Evolutionary conservation across 1,284 basidiomycete species (phyloP), one percentile per base, ranked within the genome.

Genomic region (Binderoboletus segoi): DNA sequence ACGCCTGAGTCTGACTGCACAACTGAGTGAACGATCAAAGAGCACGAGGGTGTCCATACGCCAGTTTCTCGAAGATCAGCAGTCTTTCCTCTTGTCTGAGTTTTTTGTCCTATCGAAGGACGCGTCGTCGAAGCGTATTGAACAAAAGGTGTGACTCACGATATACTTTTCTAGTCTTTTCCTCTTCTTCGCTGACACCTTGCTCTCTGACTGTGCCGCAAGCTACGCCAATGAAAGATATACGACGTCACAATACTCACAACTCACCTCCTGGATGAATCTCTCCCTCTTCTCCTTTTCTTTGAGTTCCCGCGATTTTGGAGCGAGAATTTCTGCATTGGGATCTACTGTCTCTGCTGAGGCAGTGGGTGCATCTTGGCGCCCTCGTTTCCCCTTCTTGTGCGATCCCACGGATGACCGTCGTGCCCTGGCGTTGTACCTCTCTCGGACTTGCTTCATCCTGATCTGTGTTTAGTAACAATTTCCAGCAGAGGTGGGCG

Each of bases 111-210:
- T 93, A 62, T 44, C 51, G 23, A 47, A 23, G 32, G 42, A 45
- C 30, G 44, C 10, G 24, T 47, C 47, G 49, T 40, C 15, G 18
- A 35, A 41, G 32, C n/a, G 7, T 16, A 24, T 47, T 24, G 20
- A 47, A 53, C 26, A 45, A 37, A 37, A 48, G 2, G 32, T n/a
- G 21, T 21, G 7, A 69, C 81, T 61, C 54, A 91, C 91, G 62
- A 94, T 92, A 64, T 92, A 94, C 65, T 91, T 92, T 62, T 94
- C 92, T 12, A 94, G 72, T 44, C 88, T 77, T 68, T 86, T 91
- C 76, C 84, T 88, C 76, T 91, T 93, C 75, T 91, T 91, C 58
- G 77, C 83, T 43, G 82, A 89, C 74, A 89, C 84, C 69, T 89
- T 91, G 7, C 83, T 84, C 51, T 87, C 79, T 11, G 82, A 79